Evolutionary conservation across 306 rosid genomes (phyloP), one percentile per base, ranked within the genome.

Genomic region (Fagus crenata): DNA sequence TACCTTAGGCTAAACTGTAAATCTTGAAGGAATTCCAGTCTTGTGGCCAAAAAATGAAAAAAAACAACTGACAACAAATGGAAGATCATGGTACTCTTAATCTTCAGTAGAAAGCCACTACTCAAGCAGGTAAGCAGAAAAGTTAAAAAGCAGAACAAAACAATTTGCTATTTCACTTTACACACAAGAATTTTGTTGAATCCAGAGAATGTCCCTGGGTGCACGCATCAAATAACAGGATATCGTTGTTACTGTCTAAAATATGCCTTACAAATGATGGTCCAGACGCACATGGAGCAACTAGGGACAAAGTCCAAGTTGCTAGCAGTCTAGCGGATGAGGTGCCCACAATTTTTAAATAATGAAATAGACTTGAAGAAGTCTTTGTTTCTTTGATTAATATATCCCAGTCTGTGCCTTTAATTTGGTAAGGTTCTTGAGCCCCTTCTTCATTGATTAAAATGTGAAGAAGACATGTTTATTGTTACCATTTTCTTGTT

Each of bases 311-410:
- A n/a, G 37, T 33, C 67, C 32, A 77, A 37, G n/a, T 73, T 17
- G 74, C 74, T 22, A 18, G 28, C 46, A 13, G 28, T 22, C 28
- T 22, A 22, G 28, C 28, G 28, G 53, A 58, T 32, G 40, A 69
- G 51, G 80, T 76, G 51, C 86, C 87, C 85, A 85, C 89, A 85
- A 67, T 39, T 76, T 33, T 73, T 70, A 51, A 84, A 70, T 74
- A 69, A 83, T 32, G 32, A 39, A 49, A 9, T 7, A 42, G 28
- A 22, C 39, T 33, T 32, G 59, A 49, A 75, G 22, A 54, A 75
- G 51, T 69, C 54, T 33, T 73, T 78, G 82, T 77, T 69, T 60
- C 60, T 82, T 64, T 61, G 78, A 63, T 75, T 53, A 61, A 76
- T 46, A 22, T 22, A 32, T 0, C 69, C 69, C 17, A 5, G 39